Percentiles rank a stretch among this genome's conserved stretches.
These are phyloP conservation scores for Acorus calamus DNA, from an alignment of 106 monocot species.

Conservation along the genomic window DNA sequence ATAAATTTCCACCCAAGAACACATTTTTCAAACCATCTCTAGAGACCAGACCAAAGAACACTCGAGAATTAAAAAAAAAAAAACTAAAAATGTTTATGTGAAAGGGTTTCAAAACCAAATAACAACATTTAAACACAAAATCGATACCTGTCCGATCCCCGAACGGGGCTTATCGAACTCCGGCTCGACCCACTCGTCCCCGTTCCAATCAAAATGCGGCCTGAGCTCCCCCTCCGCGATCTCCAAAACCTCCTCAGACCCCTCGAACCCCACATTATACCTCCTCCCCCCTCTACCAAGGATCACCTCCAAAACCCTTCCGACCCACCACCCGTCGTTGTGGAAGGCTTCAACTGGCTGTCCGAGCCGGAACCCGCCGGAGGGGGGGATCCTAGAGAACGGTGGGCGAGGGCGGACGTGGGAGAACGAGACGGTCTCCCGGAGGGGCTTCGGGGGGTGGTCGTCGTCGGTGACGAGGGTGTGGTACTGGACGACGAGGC, in stretches of 20 bases:
- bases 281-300: neutral
- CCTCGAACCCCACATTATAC: slow-evolving; percentile 24
- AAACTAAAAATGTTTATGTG: too few relatives aligned
- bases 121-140: too few relatives aligned
- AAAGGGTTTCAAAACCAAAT: too few relatives aligned
- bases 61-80: too few relatives aligned
- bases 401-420: slow-evolving; percentile 36
- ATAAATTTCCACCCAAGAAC: too few relatives aligned
- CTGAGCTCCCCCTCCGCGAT: slow-evolving; percentile 22
- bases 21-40: too few relatives aligned
- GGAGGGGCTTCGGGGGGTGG: slow-evolving; percentile 8
- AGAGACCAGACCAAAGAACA: too few relatives aligned
- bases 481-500: slow-evolving; percentile 31
- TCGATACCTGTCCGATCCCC: too few relatives aligned
- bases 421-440: slow-evolving; percentile 15
- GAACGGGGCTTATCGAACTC: neutral
- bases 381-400: neutral
- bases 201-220: slow-evolving; percentile 39
- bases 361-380: slow-evolving; percentile 6
- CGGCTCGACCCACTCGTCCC: slow-evolving; percentile 26
- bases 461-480: slow-evolving; percentile 17
- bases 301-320: slow-evolving; percentile 13
- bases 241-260: slow-evolving; percentile 20
- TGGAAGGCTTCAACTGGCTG: slow-evolving; percentile 40
- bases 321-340: slow-evolving; percentile 66